Conservation (phyloP, 2,329 filamentous ascomycete species). For the Aaosphaeria arxii region DNA sequence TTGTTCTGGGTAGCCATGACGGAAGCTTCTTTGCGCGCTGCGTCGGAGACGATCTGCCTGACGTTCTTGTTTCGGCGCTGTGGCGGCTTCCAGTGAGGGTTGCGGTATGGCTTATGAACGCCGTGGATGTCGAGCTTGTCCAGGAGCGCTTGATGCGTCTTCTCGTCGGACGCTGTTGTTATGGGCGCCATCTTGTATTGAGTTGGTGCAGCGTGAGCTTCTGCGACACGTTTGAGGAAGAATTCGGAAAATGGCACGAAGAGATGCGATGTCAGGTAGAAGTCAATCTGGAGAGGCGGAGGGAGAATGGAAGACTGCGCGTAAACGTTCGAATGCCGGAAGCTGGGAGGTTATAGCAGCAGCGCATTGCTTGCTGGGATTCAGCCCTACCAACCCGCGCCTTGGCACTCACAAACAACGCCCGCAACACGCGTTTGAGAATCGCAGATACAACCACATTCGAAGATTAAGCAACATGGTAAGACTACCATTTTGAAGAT, state of each 20-base stretch:
- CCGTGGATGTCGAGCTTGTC: constrained; percentile 89
- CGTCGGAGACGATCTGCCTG: constrained; percentile 92
- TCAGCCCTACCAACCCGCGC: too few species aligned
- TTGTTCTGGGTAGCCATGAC: constrained; percentile 78
- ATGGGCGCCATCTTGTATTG: constrained; percentile 52
- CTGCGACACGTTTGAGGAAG: neutral
- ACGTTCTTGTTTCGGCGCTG: constrained; percentile 98
- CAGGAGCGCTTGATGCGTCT: constrained; percentile 76
- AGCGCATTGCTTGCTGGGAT: too few species aligned
- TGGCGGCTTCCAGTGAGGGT: constrained; percentile 83
- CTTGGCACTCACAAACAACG: too few species aligned
- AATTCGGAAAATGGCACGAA: neutral
- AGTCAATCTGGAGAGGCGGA: neutral
- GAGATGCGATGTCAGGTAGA: neutral
- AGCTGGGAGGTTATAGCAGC: too few species aligned
- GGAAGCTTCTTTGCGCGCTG: constrained; percentile 84
- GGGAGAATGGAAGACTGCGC: too few species aligned
- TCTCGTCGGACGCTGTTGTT: constrained; percentile 71
- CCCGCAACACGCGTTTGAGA: too few species aligned
- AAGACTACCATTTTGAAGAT: too few species aligned
- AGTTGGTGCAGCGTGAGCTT: neutral
- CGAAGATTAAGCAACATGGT: too few species aligned
- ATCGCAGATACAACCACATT: too few species aligned
- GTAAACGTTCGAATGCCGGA: too few species aligned
- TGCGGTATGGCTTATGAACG: constrained; percentile 86